Evolutionary conservation across 2,329 filamentous ascomycete species (phyloP).

Genomic region (Exserohilum rostratum): DNA sequence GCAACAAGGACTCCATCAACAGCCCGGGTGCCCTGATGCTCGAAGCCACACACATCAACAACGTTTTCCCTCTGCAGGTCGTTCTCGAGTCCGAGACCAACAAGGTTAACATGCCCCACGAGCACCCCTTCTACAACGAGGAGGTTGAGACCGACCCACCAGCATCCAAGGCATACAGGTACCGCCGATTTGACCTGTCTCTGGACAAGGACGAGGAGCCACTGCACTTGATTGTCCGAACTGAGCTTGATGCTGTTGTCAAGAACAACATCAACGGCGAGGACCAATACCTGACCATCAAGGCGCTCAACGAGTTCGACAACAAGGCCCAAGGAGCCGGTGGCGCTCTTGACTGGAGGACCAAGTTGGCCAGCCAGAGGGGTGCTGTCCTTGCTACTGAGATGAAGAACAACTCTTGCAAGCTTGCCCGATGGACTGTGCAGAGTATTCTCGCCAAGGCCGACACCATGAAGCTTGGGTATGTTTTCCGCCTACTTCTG

Average conservation of each 20-base stretch:
- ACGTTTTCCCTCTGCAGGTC: slow-evolving; percentile 97
- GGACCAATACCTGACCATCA: slow-evolving; percentile 88
- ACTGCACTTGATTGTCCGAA: slow-evolving; percentile 89
- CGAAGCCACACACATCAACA: slow-evolving; percentile 99
- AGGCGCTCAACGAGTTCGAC: slow-evolving; percentile 99
- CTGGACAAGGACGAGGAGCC: slow-evolving; percentile 91
- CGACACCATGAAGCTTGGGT: slow-evolving; percentile 99
- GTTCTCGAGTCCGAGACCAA: slow-evolving; percentile 79
- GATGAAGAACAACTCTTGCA: slow-evolving; percentile 99
- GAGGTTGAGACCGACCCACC: slow-evolving; percentile 91
- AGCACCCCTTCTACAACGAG: slow-evolving; percentile 97
- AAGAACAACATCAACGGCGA: slow-evolving; percentile 93
- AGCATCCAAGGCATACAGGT: slow-evolving; percentile 97
- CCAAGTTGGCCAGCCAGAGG: slow-evolving; percentile 90
- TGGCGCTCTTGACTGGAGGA: slow-evolving; percentile 94
- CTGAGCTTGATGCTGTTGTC: slow-evolving; percentile 92
- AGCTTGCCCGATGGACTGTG: slow-evolving; percentile 95
- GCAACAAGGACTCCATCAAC: slow-evolving; percentile 94
- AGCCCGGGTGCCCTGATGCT: slow-evolving; percentile 90
- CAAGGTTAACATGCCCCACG: slow-evolving; percentile 83
- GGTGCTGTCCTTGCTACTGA: slow-evolving; percentile 98
- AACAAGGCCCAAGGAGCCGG: slow-evolving; percentile 95
- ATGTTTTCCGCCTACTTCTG: slow-evolving; percentile 47
- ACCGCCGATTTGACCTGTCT: slow-evolving; percentile 94
- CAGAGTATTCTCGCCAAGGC: slow-evolving; percentile 96